Evolutionary conservation across 2,329 filamentous ascomycete species (phyloP).

Genomic region (Colletotrichum zoysiae): DNA sequence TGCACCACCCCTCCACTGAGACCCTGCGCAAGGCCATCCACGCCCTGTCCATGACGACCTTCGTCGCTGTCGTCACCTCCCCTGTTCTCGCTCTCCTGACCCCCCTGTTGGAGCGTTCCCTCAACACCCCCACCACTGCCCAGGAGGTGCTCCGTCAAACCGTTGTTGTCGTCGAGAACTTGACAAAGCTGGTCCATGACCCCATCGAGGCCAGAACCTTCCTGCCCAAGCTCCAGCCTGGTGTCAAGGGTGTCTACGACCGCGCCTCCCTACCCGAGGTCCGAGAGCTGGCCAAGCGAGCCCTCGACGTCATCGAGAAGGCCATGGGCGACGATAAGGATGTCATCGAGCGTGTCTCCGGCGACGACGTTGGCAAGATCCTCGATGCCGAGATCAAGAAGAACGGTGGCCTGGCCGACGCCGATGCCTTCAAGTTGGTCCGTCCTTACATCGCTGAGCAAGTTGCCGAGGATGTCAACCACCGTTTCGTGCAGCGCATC

Average conservation of each 20-base stretch:
- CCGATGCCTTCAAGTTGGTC: conserved; percentile 75
- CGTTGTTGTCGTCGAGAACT: conserved; percentile 95
- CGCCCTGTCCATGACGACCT: conserved; percentile 97
- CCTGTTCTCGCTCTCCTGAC: conserved; percentile 95
- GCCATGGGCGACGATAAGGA: conserved; percentile 84
- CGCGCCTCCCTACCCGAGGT: conserved; percentile 95
- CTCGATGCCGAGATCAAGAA: conserved; percentile 83
- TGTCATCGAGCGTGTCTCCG: conserved; percentile 74
- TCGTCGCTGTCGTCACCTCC: conserved; percentile 95
- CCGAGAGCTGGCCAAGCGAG: conserved; percentile 86
- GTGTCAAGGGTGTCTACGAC: conserved; percentile 89
- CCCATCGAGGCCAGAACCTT: conserved; percentile 95
- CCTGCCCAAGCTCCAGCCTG: conserved; percentile 92
- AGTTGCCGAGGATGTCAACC: conserved; percentile 89
- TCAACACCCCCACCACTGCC: conserved; percentile 90
- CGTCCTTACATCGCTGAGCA: conserved; percentile 84
- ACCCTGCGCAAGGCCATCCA: conserved; percentile 96
- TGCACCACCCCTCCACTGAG: conserved; percentile 92
- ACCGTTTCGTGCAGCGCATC: conserved; percentile 82
- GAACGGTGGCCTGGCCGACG: conserved; percentile 71
- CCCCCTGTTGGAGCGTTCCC: conserved; percentile 90
- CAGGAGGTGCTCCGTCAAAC: conserved; percentile 97
- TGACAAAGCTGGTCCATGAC: conserved; percentile 97
- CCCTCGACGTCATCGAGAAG: conserved; percentile 88
- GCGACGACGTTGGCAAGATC: conserved; percentile 80